Percentiles rank a stretch among this genome's conserved stretches.
Conservation (phyloP, 2,329 filamentous ascomycete genomes). For the Colletotrichum sublineola region DNA sequence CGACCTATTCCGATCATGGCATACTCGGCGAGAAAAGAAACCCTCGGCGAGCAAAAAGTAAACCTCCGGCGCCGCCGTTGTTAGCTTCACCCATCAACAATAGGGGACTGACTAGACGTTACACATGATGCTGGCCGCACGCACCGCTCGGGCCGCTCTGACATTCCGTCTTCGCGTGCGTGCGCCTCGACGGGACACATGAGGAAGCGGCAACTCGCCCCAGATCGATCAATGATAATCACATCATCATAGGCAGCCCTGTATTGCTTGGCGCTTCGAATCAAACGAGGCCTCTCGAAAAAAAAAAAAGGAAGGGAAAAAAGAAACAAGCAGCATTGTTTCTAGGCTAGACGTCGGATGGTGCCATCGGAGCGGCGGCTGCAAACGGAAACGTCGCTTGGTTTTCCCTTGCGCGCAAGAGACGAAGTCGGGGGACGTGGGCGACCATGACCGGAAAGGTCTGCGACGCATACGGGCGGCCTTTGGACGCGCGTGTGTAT, state of each 20-base stretch:
- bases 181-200: not conserved
- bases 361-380: not conserved
- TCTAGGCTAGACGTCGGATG: not conserved
- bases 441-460: conserved; percentile 1
- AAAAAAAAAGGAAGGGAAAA: not conserved
- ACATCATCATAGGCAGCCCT: not conserved
- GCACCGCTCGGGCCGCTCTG: conserved; percentile 34
- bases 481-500: conserved; percentile 9
- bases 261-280: not conserved
- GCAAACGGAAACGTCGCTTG: conserved; percentile 17
- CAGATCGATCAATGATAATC: conserved; percentile 18
- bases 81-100: not conserved
- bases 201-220: not conserved
- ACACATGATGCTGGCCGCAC: conserved; percentile 18
- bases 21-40: too few relatives aligned
- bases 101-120: not conserved
- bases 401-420: not conserved
- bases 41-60: not conserved
- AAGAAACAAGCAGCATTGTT: not conserved
- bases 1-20: not conserved
- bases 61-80: not conserved
- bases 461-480: conserved; percentile 18
- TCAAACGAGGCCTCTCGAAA: not conserved
- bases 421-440: conserved; percentile 16
- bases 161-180: conserved; percentile 23